Evolutionary conservation across 306 rosid genomes (phyloP), one percentile per base, ranked within the genome.

Genomic region (Quillaja saponaria): DNA sequence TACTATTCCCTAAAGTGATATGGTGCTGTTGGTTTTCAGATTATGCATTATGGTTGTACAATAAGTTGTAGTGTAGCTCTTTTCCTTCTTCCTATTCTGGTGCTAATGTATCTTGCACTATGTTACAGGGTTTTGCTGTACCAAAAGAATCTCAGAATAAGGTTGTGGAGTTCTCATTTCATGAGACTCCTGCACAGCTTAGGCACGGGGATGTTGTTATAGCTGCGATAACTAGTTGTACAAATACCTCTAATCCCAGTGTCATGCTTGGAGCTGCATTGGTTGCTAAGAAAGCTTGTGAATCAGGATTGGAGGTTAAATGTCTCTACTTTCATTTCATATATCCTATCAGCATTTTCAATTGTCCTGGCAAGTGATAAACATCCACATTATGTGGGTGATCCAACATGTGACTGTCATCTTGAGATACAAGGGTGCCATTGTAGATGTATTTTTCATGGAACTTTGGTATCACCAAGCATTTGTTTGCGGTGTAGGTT

Each of bases 231-330:
- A 92, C 99, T 74, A 92, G 99, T 69, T 92, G 99, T 77, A 92
- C 99, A 61, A 92, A 92, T 75, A 92, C 96, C 76, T 92, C 99
- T 49, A 92, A 92, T 71, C 99, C 99, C n/a, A 89, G 96, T 48
- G 99, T 92, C 37, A 92, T 92, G 99, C 95, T 92, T 61, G 96
- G 95, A 65, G 94, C 99, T 74, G 99, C 95, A 73, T 82, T 92
- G 79, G 99, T 89, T 80, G 99, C 99, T 15, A 88, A 92, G 81
- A 92, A 92, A 79, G 99, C 99, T 46, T 88, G 94, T 72, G 94
- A 89, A 48, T 80, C 86, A 48, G 99, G 99, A 76, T 84, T 92
- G 84, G 81, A 92, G 99, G 99, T 92, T 66, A 25, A 84, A 66
- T 49, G 33, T 67, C 70, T 73, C 64, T 67, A 71, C 28, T 39